A percentile compares a stretch with the other conserved stretches of the same genome.
These are phyloP conservation scores for Penicillium simplicissimum DNA, from an alignment of 495 filamentous ascomycete species.

Conservation along the genomic window DNA sequence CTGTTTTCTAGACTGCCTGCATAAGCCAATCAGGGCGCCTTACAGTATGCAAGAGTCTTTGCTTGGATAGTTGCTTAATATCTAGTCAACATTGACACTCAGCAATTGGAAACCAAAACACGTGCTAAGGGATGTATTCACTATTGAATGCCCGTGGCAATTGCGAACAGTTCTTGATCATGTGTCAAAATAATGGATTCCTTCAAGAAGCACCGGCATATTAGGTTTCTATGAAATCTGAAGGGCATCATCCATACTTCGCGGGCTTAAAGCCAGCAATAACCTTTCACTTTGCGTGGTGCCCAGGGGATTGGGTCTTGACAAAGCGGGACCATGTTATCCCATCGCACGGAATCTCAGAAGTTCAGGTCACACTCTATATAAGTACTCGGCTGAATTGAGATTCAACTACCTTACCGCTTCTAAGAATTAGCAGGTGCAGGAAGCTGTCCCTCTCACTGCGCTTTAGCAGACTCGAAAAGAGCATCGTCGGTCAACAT, in stretches of 20 bases:
- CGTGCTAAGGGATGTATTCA: too few relatives aligned
- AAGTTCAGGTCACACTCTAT: background rate
- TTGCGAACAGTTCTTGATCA: too few relatives aligned
- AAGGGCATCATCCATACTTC: too few relatives aligned
- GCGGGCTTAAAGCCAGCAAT: too few relatives aligned
- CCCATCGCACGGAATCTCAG: background rate
- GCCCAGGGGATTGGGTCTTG: too few relatives aligned
- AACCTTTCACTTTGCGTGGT: too few relatives aligned
- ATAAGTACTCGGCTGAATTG: background rate
- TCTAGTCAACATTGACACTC: background rate
- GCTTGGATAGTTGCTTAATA: background rate
- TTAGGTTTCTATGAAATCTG: too few relatives aligned
- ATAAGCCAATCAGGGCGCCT: background rate
- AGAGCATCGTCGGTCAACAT: conserved; percentile 36
- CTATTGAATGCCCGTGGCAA: too few relatives aligned
- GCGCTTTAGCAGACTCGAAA: conserved; percentile 7
- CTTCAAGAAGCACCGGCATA: too few relatives aligned
- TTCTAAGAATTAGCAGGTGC: background rate
- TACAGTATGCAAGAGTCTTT: background rate
- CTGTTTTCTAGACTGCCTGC: background rate
- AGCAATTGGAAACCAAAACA: too few relatives aligned
- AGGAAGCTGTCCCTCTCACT: conserved; percentile 14
- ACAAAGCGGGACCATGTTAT: too few relatives aligned
- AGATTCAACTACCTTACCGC: background rate
- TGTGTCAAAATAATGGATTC: too few relatives aligned